Percentiles rank a stretch among this genome's conserved stretches.
phyloP scores from a whole-genome alignment of 257 asterid species.

The Apocynum venetum region DNA sequence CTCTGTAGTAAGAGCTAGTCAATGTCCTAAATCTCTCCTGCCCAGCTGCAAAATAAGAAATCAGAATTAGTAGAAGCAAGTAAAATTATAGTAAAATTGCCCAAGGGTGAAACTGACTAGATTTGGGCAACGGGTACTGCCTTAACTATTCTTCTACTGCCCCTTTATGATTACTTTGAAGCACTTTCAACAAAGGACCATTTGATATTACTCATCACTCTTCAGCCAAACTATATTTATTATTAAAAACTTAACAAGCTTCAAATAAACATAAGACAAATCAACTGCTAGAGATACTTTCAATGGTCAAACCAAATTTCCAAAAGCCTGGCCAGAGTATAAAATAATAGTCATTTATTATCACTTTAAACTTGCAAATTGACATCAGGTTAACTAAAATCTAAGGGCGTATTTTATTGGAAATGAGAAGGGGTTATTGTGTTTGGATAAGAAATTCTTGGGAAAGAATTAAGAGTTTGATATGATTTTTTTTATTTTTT shows the following conservation, averaged over 20 bases:
- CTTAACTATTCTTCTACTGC: neutral
- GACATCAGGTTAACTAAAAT: neutral
- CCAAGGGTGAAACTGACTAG: neutral
- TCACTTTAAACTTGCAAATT: neutral
- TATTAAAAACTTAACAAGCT: neutral
- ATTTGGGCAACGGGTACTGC: neutral
- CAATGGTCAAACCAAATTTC: neutral
- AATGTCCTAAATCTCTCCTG: conserved; percentile 70
- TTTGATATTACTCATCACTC: neutral
- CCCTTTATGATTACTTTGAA: neutral
- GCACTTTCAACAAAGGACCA: neutral
- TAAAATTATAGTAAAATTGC: neutral
- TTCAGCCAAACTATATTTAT: neutral
- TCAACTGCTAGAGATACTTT: neutral
- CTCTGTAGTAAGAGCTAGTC: conserved; percentile 71
- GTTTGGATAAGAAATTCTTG: too few species aligned
- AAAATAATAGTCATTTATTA: neutral
- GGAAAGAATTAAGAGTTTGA: too few species aligned
- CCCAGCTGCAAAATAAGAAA: conserved; percentile 49
- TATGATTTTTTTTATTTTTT: too few species aligned
- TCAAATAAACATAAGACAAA: neutral
- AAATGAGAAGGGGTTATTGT: too few species aligned
- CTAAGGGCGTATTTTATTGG: too few species aligned
- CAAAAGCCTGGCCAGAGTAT: neutral
- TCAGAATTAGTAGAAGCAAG: neutral